Evolutionary conservation across 148 eudicot genomes (phyloP), one percentile per base, ranked within the genome.

Genomic region (Spergularia marina): DNA sequence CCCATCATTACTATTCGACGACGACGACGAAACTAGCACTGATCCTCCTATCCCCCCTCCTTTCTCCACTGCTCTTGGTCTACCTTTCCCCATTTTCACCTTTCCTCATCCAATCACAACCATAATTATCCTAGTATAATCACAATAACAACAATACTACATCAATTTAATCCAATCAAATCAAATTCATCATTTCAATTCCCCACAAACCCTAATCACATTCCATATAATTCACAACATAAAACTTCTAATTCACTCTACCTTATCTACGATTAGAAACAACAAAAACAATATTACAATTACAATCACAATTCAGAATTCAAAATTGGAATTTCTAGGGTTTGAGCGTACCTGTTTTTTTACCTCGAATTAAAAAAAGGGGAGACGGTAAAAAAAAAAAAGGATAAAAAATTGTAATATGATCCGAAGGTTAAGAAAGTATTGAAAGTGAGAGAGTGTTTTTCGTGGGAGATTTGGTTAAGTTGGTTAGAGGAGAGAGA

Each of bases 31-130:
- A 69, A 41, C 81, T 80, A 86, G 87, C 79, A 23, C 23, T 68
- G 36, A 20, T 52, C 72, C 72, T 23, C 93, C 93, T 81, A 89
- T 81, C 63, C 89, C 97, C 40, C 96, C 89, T 76, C 90, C 88
- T 81, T 88, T 92, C 75, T 95, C 98, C 20, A 91, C 95, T 64
- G 93, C 86, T 88, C 99, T 92, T 66, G 94, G 90, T 79, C 84
- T 96, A 74, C 97, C 98, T 88, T 89, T 95, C 80, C 99, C 99
- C 99, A 96, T 96, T 83, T 55, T 51, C 8, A 25, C 76, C 62
- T 62, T 77, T 68, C 64, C 75, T 77, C 73, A 80, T 78, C 14
- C 75, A 65, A 65, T 41, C 44, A 34, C 20, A 56, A 63, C 30
- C 66, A 30, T 2, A 30, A 30, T 30, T 2, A 14, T 36, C 2